Conservation (phyloP, 257 asterid genomes). For the Sherardia arvensis region DNA sequence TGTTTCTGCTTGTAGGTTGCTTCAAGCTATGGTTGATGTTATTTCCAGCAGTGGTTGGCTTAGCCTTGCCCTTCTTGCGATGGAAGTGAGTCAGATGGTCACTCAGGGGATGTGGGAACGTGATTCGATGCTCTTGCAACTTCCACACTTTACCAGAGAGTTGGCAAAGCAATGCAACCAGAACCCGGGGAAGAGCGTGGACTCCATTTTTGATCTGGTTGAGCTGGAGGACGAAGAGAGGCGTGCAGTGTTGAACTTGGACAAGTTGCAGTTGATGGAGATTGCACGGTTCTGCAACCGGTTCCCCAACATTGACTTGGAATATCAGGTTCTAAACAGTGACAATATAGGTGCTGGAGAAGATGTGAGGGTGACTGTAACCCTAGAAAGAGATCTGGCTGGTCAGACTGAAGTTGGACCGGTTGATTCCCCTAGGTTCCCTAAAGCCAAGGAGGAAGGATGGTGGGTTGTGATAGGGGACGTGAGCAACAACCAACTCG, state of each 20-base stretch:
- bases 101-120: constrained; percentile 43
- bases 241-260: constrained; percentile 32
- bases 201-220: constrained; percentile 29
- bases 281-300: constrained; percentile 33
- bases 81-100: constrained; percentile 40
- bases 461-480: constrained; percentile 44
- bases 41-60: constrained; percentile 39
- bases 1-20: constrained; percentile 24
- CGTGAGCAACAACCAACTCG: constrained; percentile 26
- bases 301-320: constrained; percentile 31
- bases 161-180: constrained; percentile 33
- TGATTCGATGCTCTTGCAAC: constrained; percentile 32
- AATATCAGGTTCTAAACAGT: constrained; percentile 23
- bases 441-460: constrained; percentile 35
- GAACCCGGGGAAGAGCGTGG: constrained; percentile 30
- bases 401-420: constrained; percentile 34
- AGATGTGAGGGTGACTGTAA: not conserved
- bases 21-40: constrained; percentile 40
- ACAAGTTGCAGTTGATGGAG: constrained; percentile 27
- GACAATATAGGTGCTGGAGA: constrained; percentile 21
- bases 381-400: constrained; percentile 34
- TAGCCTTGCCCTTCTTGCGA: constrained; percentile 27
- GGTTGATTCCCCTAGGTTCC: constrained; percentile 31
- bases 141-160: constrained; percentile 37
- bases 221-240: constrained; percentile 37